Conservation (phyloP, 2,329 filamentous ascomycete genomes). For the Uncinocarpus reesii region DNA sequence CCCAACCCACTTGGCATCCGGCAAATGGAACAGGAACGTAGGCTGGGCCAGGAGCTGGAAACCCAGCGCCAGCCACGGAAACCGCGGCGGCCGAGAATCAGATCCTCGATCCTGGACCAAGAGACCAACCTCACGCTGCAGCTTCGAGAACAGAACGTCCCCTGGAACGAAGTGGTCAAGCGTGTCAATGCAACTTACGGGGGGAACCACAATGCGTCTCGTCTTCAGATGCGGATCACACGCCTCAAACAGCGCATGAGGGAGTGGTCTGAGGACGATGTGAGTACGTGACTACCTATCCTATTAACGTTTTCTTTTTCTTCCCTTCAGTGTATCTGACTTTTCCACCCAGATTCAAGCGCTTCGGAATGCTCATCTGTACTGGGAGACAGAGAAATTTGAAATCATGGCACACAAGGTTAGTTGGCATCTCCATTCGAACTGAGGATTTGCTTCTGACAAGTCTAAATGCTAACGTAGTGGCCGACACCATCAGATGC, state of each 20-base stretch:
- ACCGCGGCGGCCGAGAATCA: constrained; percentile 10
- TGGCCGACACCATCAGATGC: no score
- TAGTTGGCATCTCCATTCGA: not conserved
- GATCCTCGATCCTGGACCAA: constrained; percentile 30
- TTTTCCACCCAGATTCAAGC: constrained; percentile 24
- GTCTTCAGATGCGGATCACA: constrained; percentile 35
- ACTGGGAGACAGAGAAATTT: constrained; percentile 33
- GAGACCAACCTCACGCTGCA: constrained; percentile 33
- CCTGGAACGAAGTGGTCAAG: constrained; percentile 33
- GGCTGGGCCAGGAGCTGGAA: constrained; percentile 21
- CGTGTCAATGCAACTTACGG: constrained; percentile 30
- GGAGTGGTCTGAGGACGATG: constrained; percentile 35
- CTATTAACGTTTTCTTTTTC: no score
- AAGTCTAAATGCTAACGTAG: no score
- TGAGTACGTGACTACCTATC: constrained; percentile 31
- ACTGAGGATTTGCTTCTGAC: no score
- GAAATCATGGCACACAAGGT: constrained; percentile 33
- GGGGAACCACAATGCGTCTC: constrained; percentile 31
- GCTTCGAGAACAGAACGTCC: constrained; percentile 28
- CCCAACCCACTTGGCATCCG: constrained; percentile 33
- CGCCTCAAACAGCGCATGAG: constrained; percentile 28
- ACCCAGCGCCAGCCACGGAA: constrained; percentile 20
- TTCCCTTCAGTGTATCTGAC: not conserved
- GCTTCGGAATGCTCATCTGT: constrained; percentile 29
- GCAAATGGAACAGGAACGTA: constrained; percentile 30